phyloP scores from a whole-genome alignment of 768 basidiomycete species.

The Mycena sanguinolenta region DNA sequence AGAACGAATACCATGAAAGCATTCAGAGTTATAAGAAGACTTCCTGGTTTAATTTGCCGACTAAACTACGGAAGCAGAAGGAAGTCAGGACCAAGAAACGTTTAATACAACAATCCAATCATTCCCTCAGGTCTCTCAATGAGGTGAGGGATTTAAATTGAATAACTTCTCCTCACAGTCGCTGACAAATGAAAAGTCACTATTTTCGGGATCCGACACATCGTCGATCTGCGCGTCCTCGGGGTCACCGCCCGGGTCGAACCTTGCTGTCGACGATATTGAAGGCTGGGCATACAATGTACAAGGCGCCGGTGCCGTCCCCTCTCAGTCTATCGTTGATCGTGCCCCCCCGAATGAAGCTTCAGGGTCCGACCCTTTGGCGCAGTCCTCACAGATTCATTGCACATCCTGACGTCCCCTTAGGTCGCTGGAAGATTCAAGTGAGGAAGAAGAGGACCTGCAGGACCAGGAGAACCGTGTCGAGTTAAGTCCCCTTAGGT shows the following conservation, averaged over 20 bases:
- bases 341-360: too few species aligned
- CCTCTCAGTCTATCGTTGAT: too few species aligned
- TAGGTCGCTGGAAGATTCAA: too few species aligned
- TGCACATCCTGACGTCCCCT: too few species aligned
- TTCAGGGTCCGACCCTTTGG: too few species aligned
- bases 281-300: background rate
- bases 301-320: background rate
- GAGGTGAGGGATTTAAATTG: background rate
- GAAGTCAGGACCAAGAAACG: conserved; percentile 12
- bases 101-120: conserved; percentile 9
- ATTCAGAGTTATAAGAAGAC: conserved; percentile 5
- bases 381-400: too few species aligned
- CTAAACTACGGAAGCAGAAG: background rate
- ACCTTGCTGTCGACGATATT: conserved; percentile 3
- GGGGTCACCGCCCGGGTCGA: conserved; percentile 14
- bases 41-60: conserved; percentile 10
- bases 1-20: conserved; percentile 6
- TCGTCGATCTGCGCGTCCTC: conserved; percentile 13
- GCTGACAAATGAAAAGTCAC: background rate
- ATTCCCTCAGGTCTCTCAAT: conserved; percentile 13
- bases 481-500: too few species aligned
- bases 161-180: background rate
- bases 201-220: conserved; percentile 23
- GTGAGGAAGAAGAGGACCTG: too few species aligned
- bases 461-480: too few species aligned